Evolutionary conservation across 1,284 basidiomycete species (phyloP).

Genomic region (Malassezia slooffiae): DNA sequence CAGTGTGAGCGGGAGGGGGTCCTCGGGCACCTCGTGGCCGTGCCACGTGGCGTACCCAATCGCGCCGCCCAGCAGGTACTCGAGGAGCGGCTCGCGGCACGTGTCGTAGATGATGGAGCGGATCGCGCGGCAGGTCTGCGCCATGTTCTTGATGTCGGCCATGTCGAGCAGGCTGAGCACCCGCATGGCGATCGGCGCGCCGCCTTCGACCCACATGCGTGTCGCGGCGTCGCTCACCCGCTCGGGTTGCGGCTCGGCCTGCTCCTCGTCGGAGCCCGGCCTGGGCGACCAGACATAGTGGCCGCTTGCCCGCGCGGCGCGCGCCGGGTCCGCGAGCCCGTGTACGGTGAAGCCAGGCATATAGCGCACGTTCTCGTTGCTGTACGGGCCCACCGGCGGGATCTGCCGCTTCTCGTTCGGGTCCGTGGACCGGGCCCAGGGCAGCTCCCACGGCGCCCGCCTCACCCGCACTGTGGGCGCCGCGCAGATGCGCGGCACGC

Average conservation of each 20-base stretch:
- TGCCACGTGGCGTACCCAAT: slow-evolving; percentile 34
- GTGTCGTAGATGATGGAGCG: no score
- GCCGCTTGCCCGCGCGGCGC: slow-evolving; percentile 1
- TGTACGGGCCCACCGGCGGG: slow-evolving; percentile 24
- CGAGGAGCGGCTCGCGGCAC: slow-evolving; percentile 23
- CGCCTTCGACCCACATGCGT: slow-evolving; percentile 27
- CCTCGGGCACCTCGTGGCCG: slow-evolving; percentile 13
- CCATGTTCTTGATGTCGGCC: slow-evolving; percentile 34
- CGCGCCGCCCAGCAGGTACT: slow-evolving; percentile 24
- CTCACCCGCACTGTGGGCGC: slow-evolving; percentile 11
- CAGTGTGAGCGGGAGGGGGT: slow-evolving; percentile 34
- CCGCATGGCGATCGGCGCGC: slow-evolving; percentile 24
- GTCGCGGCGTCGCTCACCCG: slow-evolving; percentile 12
- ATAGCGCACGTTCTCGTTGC: slow-evolving; percentile 27
- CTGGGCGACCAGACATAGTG: no score
- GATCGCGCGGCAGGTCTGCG: slow-evolving; percentile 28
- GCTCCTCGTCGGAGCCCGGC: neutral
- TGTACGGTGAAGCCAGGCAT: slow-evolving; percentile 28
- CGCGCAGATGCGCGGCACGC: neutral
- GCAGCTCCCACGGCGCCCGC: slow-evolving; percentile 6
- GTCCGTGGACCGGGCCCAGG: slow-evolving; percentile 3
- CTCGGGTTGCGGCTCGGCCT: neutral
- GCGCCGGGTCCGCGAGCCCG: slow-evolving; percentile 24
- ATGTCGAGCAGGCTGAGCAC: slow-evolving; percentile 31
- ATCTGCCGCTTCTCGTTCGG: slow-evolving; percentile 19